Percentiles rank a stretch among this genome's conserved stretches.
phyloP scores from a whole-genome alignment of 1,284 basidiomycete genomes.

The Tilletiopsis washingtonensis region DNA sequence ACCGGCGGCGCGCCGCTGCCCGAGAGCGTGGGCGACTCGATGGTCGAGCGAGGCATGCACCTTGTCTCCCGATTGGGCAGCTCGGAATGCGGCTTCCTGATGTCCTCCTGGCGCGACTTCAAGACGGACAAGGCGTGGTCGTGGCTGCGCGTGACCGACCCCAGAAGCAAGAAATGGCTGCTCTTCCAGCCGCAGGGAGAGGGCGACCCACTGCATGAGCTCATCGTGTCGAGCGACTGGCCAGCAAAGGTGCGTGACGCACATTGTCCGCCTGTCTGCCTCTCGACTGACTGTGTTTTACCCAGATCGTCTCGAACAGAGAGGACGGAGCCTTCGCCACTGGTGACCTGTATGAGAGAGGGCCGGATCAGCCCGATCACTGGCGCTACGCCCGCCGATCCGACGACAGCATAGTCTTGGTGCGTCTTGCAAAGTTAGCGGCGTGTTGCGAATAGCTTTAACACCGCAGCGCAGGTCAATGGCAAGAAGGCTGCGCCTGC shows the following conservation, averaged over 20 bases:
- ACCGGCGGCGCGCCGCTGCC: slow-evolving; percentile 50
- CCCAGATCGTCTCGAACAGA: slow-evolving; percentile 18
- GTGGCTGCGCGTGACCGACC: slow-evolving; percentile 52
- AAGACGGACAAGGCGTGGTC: slow-evolving; percentile 58
- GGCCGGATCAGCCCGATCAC: slow-evolving; percentile 3
- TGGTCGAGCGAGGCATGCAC: slow-evolving; percentile 54
- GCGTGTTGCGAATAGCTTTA: too few relatives aligned
- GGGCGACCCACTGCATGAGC: slow-evolving; percentile 11
- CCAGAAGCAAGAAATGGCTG: slow-evolving; percentile 13
- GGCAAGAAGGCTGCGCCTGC: slow-evolving; percentile 26
- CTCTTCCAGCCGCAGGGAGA: slow-evolving; percentile 13
- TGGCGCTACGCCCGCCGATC: slow-evolving; percentile 24
- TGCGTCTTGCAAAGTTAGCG: not conserved
- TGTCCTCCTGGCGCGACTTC: slow-evolving; percentile 56
- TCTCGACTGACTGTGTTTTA: not conserved
- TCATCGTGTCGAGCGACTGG: slow-evolving; percentile 23
- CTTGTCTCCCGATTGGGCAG: slow-evolving; percentile 57
- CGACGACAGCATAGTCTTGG: slow-evolving; percentile 29
- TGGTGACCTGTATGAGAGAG: slow-evolving; percentile 21
- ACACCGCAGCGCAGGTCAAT: slow-evolving; percentile 8
- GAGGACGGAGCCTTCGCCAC: slow-evolving; percentile 23
- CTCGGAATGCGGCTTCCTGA: slow-evolving; percentile 50
- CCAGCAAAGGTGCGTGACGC: slow-evolving; percentile 18
- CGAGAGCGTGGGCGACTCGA: slow-evolving; percentile 56
- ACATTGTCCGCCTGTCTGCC: not conserved